Conservation (phyloP, 2,329 filamentous ascomycete genomes). For the Fusarium anthophilum region DNA sequence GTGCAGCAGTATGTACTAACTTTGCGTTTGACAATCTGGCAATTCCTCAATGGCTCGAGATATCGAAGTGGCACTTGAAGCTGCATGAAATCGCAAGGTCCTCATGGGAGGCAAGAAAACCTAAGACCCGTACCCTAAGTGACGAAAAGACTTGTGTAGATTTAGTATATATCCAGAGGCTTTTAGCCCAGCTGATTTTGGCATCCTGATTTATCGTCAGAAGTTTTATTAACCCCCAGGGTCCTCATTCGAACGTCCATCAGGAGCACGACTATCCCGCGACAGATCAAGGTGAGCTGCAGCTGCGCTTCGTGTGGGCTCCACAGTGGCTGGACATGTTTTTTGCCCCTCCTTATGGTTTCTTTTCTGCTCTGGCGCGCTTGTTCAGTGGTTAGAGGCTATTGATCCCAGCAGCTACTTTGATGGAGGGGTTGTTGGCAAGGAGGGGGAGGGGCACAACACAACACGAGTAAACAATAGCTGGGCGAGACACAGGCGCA, state of each 20-base stretch:
- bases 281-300: slow-evolving; percentile 37
- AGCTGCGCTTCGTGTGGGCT: slow-evolving; percentile 21
- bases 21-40: slow-evolving; percentile 21
- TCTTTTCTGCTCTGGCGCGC: slow-evolving; percentile 12
- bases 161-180: not conserved
- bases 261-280: slow-evolving; percentile 6
- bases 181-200: not conserved
- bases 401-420: slow-evolving; percentile 19
- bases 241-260: slow-evolving; percentile 16
- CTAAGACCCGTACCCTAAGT: not conserved
- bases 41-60: slow-evolving; percentile 17
- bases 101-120: not conserved
- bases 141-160: not conserved
- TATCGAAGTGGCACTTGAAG: slow-evolving; percentile 2
- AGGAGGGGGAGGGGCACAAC: slow-evolving; percentile 33
- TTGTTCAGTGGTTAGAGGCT: slow-evolving; percentile 20
- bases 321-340: slow-evolving; percentile 34
- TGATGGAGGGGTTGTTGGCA: slow-evolving; percentile 35
- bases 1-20: not conserved
- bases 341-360: slow-evolving; percentile 28
- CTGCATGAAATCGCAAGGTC: slow-evolving; percentile 21
- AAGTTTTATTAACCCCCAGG: not conserved
- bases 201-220: not conserved
- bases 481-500: slow-evolving; percentile 13
- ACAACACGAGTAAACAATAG: slow-evolving; percentile 17